Conservation (phyloP, 768 basidiomycete genomes). For the Pulveroboletus sp. region DNA sequence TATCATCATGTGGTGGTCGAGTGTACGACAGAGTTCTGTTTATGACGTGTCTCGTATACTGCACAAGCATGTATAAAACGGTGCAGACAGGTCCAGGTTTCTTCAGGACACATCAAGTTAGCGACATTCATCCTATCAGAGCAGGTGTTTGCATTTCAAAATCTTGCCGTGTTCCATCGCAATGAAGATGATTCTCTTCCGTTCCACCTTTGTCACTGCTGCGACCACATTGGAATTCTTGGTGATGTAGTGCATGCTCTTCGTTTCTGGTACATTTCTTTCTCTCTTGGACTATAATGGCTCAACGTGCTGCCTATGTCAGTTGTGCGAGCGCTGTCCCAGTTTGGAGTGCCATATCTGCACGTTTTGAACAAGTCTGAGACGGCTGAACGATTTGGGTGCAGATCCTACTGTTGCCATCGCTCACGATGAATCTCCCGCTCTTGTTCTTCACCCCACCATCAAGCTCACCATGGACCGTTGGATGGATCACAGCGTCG, state of each 20-base stretch:
- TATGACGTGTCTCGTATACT: conserved; percentile 18
- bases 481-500: conserved; percentile 70
- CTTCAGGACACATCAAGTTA: background rate
- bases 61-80: conserved; percentile 8
- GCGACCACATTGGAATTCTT: background rate
- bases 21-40: conserved; percentile 3
- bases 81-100: background rate
- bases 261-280: conserved; percentile 11
- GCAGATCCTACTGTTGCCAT: no score
- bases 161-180: background rate
- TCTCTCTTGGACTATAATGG: background rate
- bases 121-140: background rate
- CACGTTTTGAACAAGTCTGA: conserved; percentile 6
- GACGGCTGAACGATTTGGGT: background rate
- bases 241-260: conserved; percentile 8
- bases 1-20: background rate
- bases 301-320: background rate
- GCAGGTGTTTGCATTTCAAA: conserved; percentile 12
- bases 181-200: conserved; percentile 24
- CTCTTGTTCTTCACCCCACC: no score
- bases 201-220: conserved; percentile 14
- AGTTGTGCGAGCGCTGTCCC: conserved; percentile 19
- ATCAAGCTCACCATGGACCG: conserved; percentile 38
- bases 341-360: conserved; percentile 17
- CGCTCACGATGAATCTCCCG: background rate